Base-by-base conservation (phyloP, 371 early-diverging fungal species). In the Mucor racemosus region DNA sequence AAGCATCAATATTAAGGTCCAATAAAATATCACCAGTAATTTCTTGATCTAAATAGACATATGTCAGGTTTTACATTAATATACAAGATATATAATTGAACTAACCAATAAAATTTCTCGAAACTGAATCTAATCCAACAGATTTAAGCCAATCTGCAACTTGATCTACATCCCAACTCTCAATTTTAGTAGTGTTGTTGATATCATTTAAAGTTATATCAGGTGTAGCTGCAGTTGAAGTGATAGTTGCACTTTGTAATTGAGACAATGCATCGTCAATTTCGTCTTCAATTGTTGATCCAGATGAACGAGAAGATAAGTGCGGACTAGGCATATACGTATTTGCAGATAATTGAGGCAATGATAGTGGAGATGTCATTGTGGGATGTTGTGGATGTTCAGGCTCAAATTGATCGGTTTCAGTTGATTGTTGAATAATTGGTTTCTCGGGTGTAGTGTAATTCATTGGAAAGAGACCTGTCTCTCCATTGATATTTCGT, bases 381-480 rank as follows among this genome's bases (percentile, higher is more conserved):
- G 50, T 31, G 53, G 31, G 44, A 26, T 36, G 39, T 39, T 57
- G 42, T 33, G 19, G 39, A n/a, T 38, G 42, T 41, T 57, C 57
- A 14, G 10, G 10, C 44, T 33, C 17, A 17, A 31, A n/a, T 14
- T 33, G 31, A 7, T 34, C 31, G 5, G 39, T 26, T 19, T 39
- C 58, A 21, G 10, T 38, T 14, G 35, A 31, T 56, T 35, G n/a
- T 13, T 50, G 50, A 50, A 26, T 9, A 10, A 26, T 19, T 36
- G 79, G 76, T 62, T 71, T 72, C 40, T 74, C 71, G 9, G 71
- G 57, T 11, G 79, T 73, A 8, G 86, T 85, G 64, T 89, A 90
- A 76, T 88, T 91, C 81, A 81, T 85, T 38, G 94, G 94, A 66
- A 94, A 94, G 46, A 94, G 79, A 34, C 94, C 94, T 19, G 82